Base-by-base conservation (phyloP, 805 yeast genomes). In the Metschnikowia matae region DNA sequence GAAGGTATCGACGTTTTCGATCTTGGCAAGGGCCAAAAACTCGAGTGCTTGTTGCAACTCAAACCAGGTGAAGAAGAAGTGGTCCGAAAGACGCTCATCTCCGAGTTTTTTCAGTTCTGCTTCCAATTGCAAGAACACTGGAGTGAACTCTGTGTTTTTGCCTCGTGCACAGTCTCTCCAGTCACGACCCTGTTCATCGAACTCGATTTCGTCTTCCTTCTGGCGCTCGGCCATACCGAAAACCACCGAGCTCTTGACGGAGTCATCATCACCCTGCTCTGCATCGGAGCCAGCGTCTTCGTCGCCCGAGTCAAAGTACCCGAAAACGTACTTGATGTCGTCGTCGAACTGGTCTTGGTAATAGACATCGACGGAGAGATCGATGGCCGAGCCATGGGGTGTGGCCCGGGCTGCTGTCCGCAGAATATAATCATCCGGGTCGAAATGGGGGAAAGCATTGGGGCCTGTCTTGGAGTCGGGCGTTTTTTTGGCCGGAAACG, bases 91-190 rank as follows among this genome's bases (percentile, higher is more conserved):
- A 6, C 40, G 44, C 33, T 48, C 50, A n/a, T 53, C 54, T 18
- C 63, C 60, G 17, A 47, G 44, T 29, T 51, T 51, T 6, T 50
- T 46, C 26, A 58, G 57, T 40, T 56, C 55, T 0, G 46, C 49
- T 18, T 60, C 53, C 31, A 54, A 43, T 18, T 54, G 54, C 21
- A 60, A 20, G 46, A 66, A 68, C 50, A 58, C 54, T 2, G 48
- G 52, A 11, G 59, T 56, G 48, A 56, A 64, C 8, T 55, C 45
- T 11, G 67, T 64, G 60, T 85, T 85, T 1, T 70, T 70, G 2
- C 81, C 87, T 45, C 89, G 68, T 2, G 87, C 85, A 11, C 83
- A 71, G 63, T 84, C 90, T 57, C 89, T 68, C 88, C 90, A 84
- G 65, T 85, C 90, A 34, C 80, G 70, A 0, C 88, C 89, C 42